Percentiles rank a stretch among this genome's conserved stretches.
Conservation (phyloP, 805 yeast species). For the Metschnikowia drakensbergensis region DNA sequence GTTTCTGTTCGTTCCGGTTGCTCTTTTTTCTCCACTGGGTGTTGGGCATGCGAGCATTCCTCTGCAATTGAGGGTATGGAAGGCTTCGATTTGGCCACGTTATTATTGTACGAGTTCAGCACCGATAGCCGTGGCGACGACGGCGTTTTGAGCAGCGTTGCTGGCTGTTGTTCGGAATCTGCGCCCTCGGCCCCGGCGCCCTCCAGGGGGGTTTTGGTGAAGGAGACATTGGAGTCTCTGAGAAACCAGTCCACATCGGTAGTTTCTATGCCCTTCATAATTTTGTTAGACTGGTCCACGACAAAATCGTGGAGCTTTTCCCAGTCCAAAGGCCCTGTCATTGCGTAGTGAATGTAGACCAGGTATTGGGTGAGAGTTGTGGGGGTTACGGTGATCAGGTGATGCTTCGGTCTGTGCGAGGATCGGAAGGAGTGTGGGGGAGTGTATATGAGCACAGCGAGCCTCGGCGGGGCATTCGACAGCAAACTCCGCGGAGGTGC, state of each 20-base stretch:
- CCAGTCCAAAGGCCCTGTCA: slow-evolving; percentile 10
- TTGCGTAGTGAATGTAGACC: not conserved
- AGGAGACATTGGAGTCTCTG: slow-evolving; percentile 28
- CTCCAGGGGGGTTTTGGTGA: not conserved
- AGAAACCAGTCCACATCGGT: slow-evolving; percentile 52
- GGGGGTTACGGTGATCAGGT: not conserved
- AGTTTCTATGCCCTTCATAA: slow-evolving; percentile 31
- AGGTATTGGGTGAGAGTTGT: not conserved
- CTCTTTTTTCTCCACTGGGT: not conserved
- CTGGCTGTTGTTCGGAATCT: not conserved
- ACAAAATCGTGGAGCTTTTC: slow-evolving; percentile 11
- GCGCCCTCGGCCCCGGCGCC: not conserved
- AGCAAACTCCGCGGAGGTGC: not conserved
- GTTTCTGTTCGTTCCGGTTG: not conserved
- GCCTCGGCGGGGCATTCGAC: not conserved
- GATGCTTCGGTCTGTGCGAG: not conserved
- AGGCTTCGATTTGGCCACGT: slow-evolving; percentile 31
- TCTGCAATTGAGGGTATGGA: slow-evolving; percentile 27
- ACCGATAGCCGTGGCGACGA: slow-evolving; percentile 17
- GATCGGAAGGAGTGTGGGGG: not conserved
- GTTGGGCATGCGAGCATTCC: slow-evolving; percentile 7
- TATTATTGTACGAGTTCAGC: slow-evolving; percentile 32
- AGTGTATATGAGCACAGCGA: not conserved
- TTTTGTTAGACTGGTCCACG: slow-evolving; percentile 13
- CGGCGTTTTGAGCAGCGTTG: slow-evolving; percentile 13